phyloP scores from a whole-genome alignment of 73 alveolate genomes.

The Loxodes magnus region DNA sequence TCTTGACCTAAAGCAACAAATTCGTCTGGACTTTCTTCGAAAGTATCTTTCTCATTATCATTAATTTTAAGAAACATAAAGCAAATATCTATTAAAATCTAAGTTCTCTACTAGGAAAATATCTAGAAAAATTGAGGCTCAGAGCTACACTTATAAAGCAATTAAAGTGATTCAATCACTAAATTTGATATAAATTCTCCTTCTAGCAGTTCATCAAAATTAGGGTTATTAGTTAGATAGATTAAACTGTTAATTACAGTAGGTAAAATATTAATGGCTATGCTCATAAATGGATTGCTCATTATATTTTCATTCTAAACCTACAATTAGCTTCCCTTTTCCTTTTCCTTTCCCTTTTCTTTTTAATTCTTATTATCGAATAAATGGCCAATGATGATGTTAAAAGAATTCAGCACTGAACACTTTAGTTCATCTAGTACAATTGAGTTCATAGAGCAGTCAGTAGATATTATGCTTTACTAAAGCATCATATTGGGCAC shows the following conservation, averaged over 20 bases:
- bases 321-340: neutral
- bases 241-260: conserved; percentile 3
- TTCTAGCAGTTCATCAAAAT: conserved; percentile 6
- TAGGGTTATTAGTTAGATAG: conserved; percentile 1
- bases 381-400: neutral
- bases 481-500: neutral
- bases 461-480: neutral
- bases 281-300: neutral
- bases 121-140: conserved; percentile 22
- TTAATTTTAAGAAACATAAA: conserved; percentile 27
- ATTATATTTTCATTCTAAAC: neutral
- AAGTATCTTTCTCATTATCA: conserved; percentile 18
- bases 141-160: conserved; percentile 10
- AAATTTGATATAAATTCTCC: conserved; percentile 16
- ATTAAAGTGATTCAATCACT: conserved; percentile 19
- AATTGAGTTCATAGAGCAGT: conserved; percentile 1
- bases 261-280: conserved; percentile 6
- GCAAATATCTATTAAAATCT: conserved; percentile 29
- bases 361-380: neutral
- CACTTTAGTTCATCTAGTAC: conserved; percentile 12
- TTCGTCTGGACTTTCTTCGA: conserved; percentile 33
- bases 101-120: neutral
- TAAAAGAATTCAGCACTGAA: conserved; percentile 11
- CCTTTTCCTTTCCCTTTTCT: conserved; percentile 3
- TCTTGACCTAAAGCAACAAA: conserved; percentile 43